Evolutionary conservation across 768 basidiomycete genomes (phyloP), one percentile per base, ranked within the genome.

Genomic region (Hemileccinum rubropunctum): DNA sequence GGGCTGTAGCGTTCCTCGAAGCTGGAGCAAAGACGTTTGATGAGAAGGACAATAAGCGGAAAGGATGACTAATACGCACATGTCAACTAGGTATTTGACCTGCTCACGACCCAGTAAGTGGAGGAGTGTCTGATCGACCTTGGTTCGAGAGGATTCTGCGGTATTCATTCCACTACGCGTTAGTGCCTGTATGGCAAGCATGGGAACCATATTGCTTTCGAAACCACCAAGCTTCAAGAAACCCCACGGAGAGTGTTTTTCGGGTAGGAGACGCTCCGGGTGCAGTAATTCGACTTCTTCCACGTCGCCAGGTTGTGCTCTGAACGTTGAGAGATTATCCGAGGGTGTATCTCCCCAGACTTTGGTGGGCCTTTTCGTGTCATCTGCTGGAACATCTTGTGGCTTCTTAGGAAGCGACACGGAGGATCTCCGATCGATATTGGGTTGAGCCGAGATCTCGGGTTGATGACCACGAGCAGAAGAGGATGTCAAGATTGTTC

Each of bases 181-280:
- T 30, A 77, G 60, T 28, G 71, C 73, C 52, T 73, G 73, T 58
- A 78, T 69, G 10, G 76, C 75, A 18, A 76, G 61, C 61, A 79
- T 73, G 13, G 76, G 76, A 4, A 73, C 70, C 43, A 70, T 72
- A 1, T 61, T 74, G 66, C 76, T 75, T 42, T 77, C 74, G 18
- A 71, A 64, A 5, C 71, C 66, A 4, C 67, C 71, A n/a, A 66
- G 57, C 23, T 66, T 65, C 49, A 72, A 58, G 46, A 76, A 59
- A 26, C 71, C 68, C 76, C 76, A 71, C 21, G 74, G 69, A 10
- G 61, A 60, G 23, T 61, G 56, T 50, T 61, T 63, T 42, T 69
- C 61, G 1, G 71, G 69, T 3, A 75, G 59, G 17, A 75, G 62
- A 44, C 69, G 67, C 36, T 73, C 67, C 3, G 67, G 69, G 23